Evolutionary conservation across 2,329 filamentous ascomycete genomes (phyloP).

Genomic region (Pseudodiploospora longispora): DNA sequence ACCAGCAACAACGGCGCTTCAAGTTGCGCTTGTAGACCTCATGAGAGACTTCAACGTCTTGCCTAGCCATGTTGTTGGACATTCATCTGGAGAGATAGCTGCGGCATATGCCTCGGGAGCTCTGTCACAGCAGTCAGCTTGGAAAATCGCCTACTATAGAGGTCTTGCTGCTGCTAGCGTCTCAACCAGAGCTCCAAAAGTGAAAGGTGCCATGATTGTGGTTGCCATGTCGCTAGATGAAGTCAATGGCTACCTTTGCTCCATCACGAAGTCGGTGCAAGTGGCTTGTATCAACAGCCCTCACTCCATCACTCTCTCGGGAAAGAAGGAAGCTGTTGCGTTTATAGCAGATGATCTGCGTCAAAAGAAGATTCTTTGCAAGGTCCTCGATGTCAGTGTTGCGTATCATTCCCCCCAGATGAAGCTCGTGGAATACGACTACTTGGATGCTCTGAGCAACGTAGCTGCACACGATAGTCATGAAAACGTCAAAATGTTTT

Average conservation of each 20-base stretch:
- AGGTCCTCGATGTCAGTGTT: slow-evolving; percentile 27
- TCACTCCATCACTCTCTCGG: slow-evolving; percentile 35
- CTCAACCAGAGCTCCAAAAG: slow-evolving; percentile 14
- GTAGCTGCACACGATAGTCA: slow-evolving; percentile 13
- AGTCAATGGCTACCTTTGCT: slow-evolving; percentile 19
- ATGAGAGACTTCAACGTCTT: slow-evolving; percentile 23
- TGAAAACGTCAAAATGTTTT: slow-evolving; percentile 28
- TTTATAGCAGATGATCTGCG: slow-evolving; percentile 24
- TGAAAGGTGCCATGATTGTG: slow-evolving; percentile 34
- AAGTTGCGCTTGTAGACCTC: slow-evolving; percentile 35
- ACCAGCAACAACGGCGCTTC: slow-evolving; percentile 33
- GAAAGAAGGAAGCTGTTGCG: slow-evolving; percentile 23
- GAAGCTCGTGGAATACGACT: slow-evolving; percentile 28
- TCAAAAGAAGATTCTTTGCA: slow-evolving; percentile 23
- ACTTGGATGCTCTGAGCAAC: slow-evolving; percentile 19
- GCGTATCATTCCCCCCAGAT: slow-evolving; percentile 41
- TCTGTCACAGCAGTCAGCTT: slow-evolving; percentile 29
- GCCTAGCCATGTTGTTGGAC: slow-evolving; percentile 31
- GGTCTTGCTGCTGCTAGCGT: slow-evolving; percentile 27
- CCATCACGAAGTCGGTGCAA: slow-evolving; percentile 16
- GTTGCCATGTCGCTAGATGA: slow-evolving; percentile 25
- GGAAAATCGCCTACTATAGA: slow-evolving; percentile 34
- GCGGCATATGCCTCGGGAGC: slow-evolving; percentile 33
- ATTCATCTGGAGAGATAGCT: slow-evolving; percentile 40
- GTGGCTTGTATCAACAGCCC: slow-evolving; percentile 39